phyloP scores from a whole-genome alignment of 106 monocot species.

The Narthecium ossifragum region DNA sequence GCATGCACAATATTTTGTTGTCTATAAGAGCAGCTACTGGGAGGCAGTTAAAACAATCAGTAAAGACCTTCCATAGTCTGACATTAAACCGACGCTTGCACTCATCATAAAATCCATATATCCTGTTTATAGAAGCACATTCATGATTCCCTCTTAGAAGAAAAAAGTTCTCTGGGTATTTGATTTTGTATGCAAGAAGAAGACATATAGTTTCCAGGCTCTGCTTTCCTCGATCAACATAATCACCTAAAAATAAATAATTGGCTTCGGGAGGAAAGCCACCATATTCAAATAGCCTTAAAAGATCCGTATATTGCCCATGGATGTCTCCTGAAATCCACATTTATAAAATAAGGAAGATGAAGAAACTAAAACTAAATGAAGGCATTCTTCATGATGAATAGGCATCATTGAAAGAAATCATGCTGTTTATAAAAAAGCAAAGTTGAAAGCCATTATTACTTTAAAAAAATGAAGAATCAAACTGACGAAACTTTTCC shows the following conservation, averaged over 20 bases:
- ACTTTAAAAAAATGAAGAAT: too few species aligned
- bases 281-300: constrained; percentile 48
- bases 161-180: constrained; percentile 47
- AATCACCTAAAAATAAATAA: constrained; percentile 47
- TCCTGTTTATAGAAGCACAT: constrained; percentile 48
- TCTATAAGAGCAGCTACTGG: constrained; percentile 52
- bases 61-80: constrained; percentile 43
- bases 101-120: constrained; percentile 56
- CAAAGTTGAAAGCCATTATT: too few species aligned
- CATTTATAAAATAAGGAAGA: too few species aligned
- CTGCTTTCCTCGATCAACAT: constrained; percentile 44
- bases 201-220: constrained; percentile 54
- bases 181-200: constrained; percentile 48
- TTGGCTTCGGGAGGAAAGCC: constrained; percentile 47
- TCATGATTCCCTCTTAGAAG: constrained; percentile 48
- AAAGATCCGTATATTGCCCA: constrained; percentile 43
- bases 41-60: constrained; percentile 44
- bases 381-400: too few species aligned
- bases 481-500: too few species aligned
- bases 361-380: background rate
- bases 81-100: constrained; percentile 50
- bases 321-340: constrained; percentile 40
- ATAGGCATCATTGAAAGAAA: too few species aligned
- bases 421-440: too few species aligned
- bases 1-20: constrained; percentile 51